Conservation (phyloP, 2,329 filamentous ascomycete genomes). For the Colletotrichum sp. region DNA sequence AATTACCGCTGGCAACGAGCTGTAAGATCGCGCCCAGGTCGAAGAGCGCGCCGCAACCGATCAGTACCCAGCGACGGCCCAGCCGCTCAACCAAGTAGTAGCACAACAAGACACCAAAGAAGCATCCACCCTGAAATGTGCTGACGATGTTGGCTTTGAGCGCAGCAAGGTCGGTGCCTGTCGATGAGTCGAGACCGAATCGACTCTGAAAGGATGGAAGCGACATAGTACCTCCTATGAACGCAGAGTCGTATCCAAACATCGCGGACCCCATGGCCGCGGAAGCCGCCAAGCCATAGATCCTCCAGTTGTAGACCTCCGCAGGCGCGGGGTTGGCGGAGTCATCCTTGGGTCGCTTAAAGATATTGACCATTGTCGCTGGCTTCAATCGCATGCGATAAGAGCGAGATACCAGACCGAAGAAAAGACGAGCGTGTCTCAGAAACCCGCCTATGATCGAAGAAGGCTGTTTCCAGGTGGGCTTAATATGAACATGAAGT, state of each 20-base stretch:
- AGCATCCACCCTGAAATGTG: constrained; percentile 61
- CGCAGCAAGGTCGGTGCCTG: constrained; percentile 4
- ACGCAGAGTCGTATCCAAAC: constrained; percentile 29
- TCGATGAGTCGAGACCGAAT: constrained; percentile 15
- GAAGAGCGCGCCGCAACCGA: constrained; percentile 55
- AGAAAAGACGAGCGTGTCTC: not conserved
- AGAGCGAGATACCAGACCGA: not conserved
- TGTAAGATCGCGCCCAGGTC: constrained; percentile 47
- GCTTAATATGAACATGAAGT: not conserved
- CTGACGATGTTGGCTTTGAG: constrained; percentile 33
- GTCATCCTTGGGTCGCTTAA: constrained; percentile 8
- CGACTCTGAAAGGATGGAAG: constrained; percentile 24
- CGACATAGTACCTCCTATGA: constrained; percentile 28
- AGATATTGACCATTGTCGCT: not conserved
- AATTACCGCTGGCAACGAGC: constrained; percentile 50
- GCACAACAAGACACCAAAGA: constrained; percentile 58
- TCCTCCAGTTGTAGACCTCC: constrained; percentile 31
- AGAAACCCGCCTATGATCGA: not conserved
- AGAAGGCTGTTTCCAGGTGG: not conserved
- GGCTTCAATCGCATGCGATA: not conserved
- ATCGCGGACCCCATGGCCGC: constrained; percentile 30
- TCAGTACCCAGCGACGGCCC: constrained; percentile 56
- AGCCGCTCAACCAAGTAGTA: constrained; percentile 60
- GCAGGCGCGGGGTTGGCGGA: constrained; percentile 20
- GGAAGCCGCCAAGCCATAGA: constrained; percentile 28